Percentiles rank a stretch among this genome's conserved stretches.
Evolutionary conservation across 768 basidiomycete genomes (phyloP).

Genomic region (button mushroom (Agaricus bisporus)): DNA sequence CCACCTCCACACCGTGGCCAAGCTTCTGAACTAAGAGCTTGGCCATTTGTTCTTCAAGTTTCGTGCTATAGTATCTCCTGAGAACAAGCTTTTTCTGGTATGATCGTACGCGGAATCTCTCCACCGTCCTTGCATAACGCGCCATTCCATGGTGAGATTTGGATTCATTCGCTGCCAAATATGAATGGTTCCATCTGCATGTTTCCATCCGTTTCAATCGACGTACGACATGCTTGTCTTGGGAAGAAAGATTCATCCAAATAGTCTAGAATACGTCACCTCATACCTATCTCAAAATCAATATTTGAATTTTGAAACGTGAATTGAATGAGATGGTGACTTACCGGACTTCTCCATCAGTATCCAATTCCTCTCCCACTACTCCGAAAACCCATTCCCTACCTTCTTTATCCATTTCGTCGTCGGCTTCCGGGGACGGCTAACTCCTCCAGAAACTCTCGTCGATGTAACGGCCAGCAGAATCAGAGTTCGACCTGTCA

Average conservation of each 20-base stretch:
- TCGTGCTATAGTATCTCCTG: slow-evolving; percentile 4
- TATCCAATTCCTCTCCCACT: slow-evolving; percentile 34
- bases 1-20: neutral
- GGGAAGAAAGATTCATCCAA: neutral
- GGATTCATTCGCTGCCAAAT: slow-evolving; percentile 38
- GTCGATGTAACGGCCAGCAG: neutral
- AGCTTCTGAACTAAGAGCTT: slow-evolving; percentile 14
- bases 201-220: slow-evolving; percentile 47
- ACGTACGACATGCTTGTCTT: slow-evolving; percentile 26
- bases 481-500: neutral
- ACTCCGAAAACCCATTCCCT: slow-evolving; percentile 27
- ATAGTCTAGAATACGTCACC: slow-evolving; percentile 14
- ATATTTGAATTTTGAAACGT: neutral
- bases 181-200: slow-evolving; percentile 45
- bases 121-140: slow-evolving; percentile 20
- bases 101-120: slow-evolving; percentile 36
- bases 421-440: slow-evolving; percentile 3
- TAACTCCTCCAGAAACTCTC: slow-evolving; percentile 7
- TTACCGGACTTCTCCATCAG: slow-evolving; percentile 24
- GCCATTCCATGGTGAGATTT: slow-evolving; percentile 24
- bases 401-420: slow-evolving; percentile 16
- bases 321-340: slow-evolving; percentile 8
- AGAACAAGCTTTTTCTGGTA: slow-evolving; percentile 36
- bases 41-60: slow-evolving; percentile 16
- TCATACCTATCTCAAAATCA: slow-evolving; percentile 21